Base-by-base conservation (phyloP, 1,139 yeast species). In the Debaryomyces subglobosus region DNA sequence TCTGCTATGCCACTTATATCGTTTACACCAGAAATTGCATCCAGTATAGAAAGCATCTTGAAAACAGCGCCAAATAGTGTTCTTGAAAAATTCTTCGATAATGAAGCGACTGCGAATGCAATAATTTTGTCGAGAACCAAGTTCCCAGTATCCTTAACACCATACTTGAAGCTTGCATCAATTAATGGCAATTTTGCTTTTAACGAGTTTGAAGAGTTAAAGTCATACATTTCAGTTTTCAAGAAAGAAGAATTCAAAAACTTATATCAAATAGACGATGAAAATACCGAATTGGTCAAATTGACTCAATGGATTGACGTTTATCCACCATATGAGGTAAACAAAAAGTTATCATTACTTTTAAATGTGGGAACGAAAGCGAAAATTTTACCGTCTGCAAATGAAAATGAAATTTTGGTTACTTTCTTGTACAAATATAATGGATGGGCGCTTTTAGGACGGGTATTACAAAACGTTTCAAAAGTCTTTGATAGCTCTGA, bases 361-460 rank as follows among this genome's bases (percentile, higher is more conserved):
- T 64, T 81, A 44, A 62, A 66, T 15, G 62, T 62, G n/a, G 85
- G 86, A 3, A 86, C 96, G 0, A 79, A 76, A 50, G 97, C 94
- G 2, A 86, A 85, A 55, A 67, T 89, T 1, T 65, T 89, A 29
- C 82, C 89, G 1, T 66, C 81, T 2, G 60, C 72, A 2, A 61
- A 61, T 13, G 65, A 67, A 3, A 69, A 69, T 29, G 74, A 71
- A 32, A 77, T 84, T 5, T 74, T 89, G 37, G 86, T 87, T 1
- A 78, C 90, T 27, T 91, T 94, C 70, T 70, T 86, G 39, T 82
- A 86, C 62, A 77, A 79, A 5, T 90, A 85, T 61, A 88, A 85
- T 61, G 98, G 97, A 0, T 90, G 97, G 96, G 81, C 95, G 0
- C 71, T 88, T 38, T 58, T 92, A 32, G 97, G 97, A 1, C 78